Base-by-base conservation (phyloP, 78 protist species). In the Dictyostelium purpureum region DNA sequence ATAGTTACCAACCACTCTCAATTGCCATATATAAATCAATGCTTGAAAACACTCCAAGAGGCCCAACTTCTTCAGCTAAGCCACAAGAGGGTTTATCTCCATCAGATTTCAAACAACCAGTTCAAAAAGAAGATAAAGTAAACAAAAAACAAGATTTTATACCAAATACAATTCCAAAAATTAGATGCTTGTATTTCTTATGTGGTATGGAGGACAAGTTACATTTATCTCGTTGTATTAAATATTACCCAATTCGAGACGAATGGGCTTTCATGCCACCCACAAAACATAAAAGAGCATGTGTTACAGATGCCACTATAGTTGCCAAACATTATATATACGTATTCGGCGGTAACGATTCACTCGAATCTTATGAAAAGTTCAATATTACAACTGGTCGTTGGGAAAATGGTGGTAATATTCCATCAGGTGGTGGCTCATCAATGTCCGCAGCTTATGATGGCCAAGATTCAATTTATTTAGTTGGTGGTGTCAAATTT, bases 321-420 rank as follows among this genome's bases (percentile, higher is more conserved):
- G 31, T 35, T 1, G 59, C 52, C 6, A 21, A 37, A 14, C 66
- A 40, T 26, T 16, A 66, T 21, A 37, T 80, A 0, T 67, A 24
- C 26, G 26, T 80, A 0, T 80, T 80, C 37, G 89, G 89, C 12
- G 89, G 89, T 21, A 67, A 67, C 5, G 89, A 67, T 37, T 47
- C 52, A 3, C 12, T 47, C n/a, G 57, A 63, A 3, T 66, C 89
- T 2, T 67, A 28, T 4, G 89, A 80, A 37, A 71, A 73, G 14
- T 80, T 67, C 63, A 80, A 80, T 12, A 49, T 67, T 2, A 19
- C 33, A 0, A 37, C 77, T 3, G 38, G 59, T 21, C 45, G 51
- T 67, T 80, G 89, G 89, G 89, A 80, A 28, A 33, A 10, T 51
- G 65, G 56, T 1, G 78, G 56, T 4, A 80, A 37, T 37, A 80